Evolutionary conservation across 2,329 filamentous ascomycete species (phyloP).

Genomic region (Beauveria australis): DNA sequence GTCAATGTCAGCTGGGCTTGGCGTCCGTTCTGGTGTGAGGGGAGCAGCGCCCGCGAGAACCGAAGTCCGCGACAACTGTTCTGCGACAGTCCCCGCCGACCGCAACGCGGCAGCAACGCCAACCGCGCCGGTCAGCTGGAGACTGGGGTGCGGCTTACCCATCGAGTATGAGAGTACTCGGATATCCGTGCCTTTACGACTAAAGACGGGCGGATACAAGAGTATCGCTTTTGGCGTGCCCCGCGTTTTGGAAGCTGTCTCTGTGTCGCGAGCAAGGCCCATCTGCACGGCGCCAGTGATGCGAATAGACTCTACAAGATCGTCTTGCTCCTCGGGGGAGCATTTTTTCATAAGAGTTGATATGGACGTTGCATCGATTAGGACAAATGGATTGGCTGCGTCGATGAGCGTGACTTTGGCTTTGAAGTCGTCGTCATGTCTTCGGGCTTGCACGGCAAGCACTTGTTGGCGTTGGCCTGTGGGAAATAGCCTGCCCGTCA

Average conservation of each 20-base stretch:
- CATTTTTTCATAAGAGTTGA: slow-evolving; percentile 13
- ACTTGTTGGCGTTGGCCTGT: slow-evolving; percentile 42
- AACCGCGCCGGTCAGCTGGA: slow-evolving; percentile 44
- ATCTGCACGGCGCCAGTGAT: background rate
- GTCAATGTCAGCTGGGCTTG: background rate
- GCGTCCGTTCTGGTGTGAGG: slow-evolving; percentile 16
- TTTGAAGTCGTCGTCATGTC: slow-evolving; percentile 17
- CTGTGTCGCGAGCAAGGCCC: slow-evolving; percentile 25
- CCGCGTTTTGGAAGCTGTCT: background rate
- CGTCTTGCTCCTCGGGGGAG: slow-evolving; percentile 8
- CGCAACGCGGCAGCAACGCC: slow-evolving; percentile 37
- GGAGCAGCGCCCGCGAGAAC: background rate
- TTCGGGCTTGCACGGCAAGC: background rate
- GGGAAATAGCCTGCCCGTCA: slow-evolving; percentile 50
- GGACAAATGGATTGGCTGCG: slow-evolving; percentile 33
- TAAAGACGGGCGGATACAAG: background rate
- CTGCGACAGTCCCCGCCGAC: slow-evolving; percentile 32
- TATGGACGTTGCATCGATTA: slow-evolving; percentile 37
- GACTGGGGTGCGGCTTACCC: slow-evolving; percentile 40
- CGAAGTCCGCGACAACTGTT: slow-evolving; percentile 13
- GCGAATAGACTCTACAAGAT: slow-evolving; percentile 20
- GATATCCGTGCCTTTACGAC: background rate
- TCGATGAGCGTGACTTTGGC: slow-evolving; percentile 27
- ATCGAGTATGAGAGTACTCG: slow-evolving; percentile 40
- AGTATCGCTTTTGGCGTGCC: background rate